Evolutionary conservation across 768 basidiomycete genomes (phyloP).

Genomic region (Albatrellus ellisii): DNA sequence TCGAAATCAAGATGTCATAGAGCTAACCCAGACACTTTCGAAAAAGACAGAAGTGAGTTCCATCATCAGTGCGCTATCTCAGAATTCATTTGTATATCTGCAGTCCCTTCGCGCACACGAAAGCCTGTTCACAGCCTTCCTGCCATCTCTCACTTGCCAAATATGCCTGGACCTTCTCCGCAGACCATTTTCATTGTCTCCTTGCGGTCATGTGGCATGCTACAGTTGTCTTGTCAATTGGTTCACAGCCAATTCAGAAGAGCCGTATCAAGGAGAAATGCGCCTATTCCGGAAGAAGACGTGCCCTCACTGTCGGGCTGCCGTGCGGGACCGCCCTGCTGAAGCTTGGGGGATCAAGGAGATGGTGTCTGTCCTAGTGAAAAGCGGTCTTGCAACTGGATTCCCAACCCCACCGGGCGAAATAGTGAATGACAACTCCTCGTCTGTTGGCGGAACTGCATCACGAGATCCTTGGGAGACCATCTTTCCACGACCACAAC

Average conservation of each 20-base stretch:
- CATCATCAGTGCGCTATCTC: not conserved
- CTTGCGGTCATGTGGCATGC: constrained; percentile 67
- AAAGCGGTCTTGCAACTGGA: constrained; percentile 34
- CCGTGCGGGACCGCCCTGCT: constrained; percentile 31
- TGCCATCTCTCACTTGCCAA: constrained; percentile 60
- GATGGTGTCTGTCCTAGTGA: constrained; percentile 31
- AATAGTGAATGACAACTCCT: too few species aligned
- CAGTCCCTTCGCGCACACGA: constrained; percentile 29
- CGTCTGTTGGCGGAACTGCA: too few species aligned
- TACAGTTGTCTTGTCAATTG: constrained; percentile 61
- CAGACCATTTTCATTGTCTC: constrained; percentile 60
- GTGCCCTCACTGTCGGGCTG: constrained; percentile 32
- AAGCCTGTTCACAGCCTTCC: constrained; percentile 36
- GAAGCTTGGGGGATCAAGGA: constrained; percentile 36
- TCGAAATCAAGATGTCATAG: too few species aligned
- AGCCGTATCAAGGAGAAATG: not conserved
- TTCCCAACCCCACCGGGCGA: constrained; percentile 6
- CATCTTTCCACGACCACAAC: constrained; percentile 31
- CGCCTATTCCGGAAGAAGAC: constrained; percentile 27
- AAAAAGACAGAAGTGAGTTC: not conserved
- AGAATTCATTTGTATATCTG: not conserved
- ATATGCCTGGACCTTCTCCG: constrained; percentile 68
- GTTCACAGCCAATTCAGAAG: constrained; percentile 40
- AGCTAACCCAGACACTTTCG: not conserved
- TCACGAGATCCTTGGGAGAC: constrained; percentile 51